A percentile compares a stretch with the other conserved stretches of the same genome.
These are phyloP conservation scores for Ilex paraguariensis DNA, from an alignment of 305 asterid genomes.

Conservation along the genomic window DNA sequence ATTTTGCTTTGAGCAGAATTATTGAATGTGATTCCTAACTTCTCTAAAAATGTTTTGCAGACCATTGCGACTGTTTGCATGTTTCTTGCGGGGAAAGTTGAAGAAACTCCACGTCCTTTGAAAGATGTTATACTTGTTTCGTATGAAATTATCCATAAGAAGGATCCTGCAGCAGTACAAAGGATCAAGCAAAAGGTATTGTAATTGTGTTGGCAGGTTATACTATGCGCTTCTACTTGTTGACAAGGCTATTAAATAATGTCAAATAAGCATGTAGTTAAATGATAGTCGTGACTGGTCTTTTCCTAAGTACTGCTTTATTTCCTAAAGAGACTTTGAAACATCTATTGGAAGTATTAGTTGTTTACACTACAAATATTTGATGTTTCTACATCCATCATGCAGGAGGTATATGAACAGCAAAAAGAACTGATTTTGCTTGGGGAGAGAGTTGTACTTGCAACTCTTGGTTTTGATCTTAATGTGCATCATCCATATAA, in stretches of 20 bases:
- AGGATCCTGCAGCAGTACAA: conserved; percentile 83
- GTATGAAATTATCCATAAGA: conserved; percentile 86
- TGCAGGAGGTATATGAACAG: conserved; percentile 91
- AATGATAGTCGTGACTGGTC: too few relatives aligned
- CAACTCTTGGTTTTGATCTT: conserved; percentile 88
- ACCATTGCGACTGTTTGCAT: conserved; percentile 85
- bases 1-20: conserved; percentile 4
- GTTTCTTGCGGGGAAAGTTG: conserved; percentile 99
- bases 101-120: conserved; percentile 98
- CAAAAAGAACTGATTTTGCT: conserved; percentile 84
- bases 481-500: conserved; percentile 92
- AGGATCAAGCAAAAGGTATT: conserved; percentile 95
- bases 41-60: conserved; percentile 32
- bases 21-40: conserved; percentile 6
- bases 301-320: too few relatives aligned
- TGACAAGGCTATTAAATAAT: too few relatives aligned
- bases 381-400: conserved; percentile 12
- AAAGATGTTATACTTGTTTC: conserved; percentile 92
- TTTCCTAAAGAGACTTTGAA: too few relatives aligned
- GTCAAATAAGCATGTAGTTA: too few relatives aligned
- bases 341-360: too few relatives aligned
- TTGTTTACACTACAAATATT: conserved; percentile 6
- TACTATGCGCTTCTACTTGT: conserved; percentile 6
- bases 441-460: conserved; percentile 91
- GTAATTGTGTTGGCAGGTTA: conserved; percentile 11